Percentiles rank a stretch among this genome's conserved stretches.
phyloP scores from a whole-genome alignment of 768 basidiomycete species.

The Amylocystis lapponica region DNA sequence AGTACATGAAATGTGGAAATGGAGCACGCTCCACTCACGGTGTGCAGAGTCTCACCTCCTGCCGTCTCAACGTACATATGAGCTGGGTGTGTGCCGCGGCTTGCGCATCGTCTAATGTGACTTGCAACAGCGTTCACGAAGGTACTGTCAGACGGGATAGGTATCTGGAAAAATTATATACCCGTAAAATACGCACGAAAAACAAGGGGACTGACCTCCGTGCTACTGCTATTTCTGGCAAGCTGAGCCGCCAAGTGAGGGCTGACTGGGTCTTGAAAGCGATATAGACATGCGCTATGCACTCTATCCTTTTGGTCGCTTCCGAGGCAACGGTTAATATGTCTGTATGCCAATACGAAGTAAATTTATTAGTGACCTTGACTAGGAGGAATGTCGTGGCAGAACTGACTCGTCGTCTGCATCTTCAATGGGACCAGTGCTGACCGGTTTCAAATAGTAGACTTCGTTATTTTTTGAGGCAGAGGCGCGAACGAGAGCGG shows the following conservation, averaged over 20 bases:
- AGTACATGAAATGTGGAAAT: background rate
- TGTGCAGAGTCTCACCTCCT: constrained; percentile 70
- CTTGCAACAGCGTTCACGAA: constrained; percentile 59
- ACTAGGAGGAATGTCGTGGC: background rate
- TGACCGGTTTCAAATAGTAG: constrained; percentile 85
- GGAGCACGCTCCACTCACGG: background rate
- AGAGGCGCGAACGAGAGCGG: constrained; percentile 80
- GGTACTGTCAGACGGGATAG: constrained; percentile 57
- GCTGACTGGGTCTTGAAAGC: constrained; percentile 85
- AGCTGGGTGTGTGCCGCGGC: constrained; percentile 22
- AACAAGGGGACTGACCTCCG: constrained; percentile 19
- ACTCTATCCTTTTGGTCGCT: constrained; percentile 37
- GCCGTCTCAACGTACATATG: constrained; percentile 91
- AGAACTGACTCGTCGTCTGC: constrained; percentile 76
- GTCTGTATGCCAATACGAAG: constrained; percentile 37
- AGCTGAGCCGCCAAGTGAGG: constrained; percentile 81
- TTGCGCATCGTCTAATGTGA: constrained; percentile 54
- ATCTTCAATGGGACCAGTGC: constrained; percentile 74
- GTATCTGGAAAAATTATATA: constrained; percentile 12
- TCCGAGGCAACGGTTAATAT: constrained; percentile 54
- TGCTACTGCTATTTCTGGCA: constrained; percentile 32
- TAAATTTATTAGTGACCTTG: background rate
- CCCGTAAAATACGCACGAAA: background rate
- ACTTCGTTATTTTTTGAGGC: constrained; percentile 45
- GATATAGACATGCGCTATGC: constrained; percentile 68